These are phyloP conservation scores for Penicillium lagena DNA, from an alignment of 495 filamentous ascomycete species.

Conservation along the genomic window DNA sequence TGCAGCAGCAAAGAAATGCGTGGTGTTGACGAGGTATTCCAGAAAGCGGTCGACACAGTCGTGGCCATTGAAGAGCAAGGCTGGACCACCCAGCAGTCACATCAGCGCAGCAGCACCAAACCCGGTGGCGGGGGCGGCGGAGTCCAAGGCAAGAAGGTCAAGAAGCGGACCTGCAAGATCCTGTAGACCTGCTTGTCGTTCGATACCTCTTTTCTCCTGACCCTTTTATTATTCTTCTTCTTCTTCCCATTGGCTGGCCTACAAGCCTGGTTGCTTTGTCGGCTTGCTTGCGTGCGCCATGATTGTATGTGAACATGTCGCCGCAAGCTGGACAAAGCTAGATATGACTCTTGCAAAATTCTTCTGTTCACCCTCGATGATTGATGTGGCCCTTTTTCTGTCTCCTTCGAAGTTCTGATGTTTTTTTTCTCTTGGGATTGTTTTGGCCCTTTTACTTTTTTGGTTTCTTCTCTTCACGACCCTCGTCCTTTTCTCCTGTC, in stretches of 20 bases:
- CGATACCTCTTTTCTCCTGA: neutral
- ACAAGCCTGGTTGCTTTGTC: slow-evolving; percentile 39
- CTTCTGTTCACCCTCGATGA: neutral
- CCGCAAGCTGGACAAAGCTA: slow-evolving; percentile 24
- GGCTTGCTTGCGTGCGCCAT: slow-evolving; percentile 14
- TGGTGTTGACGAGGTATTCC: slow-evolving; percentile 93
- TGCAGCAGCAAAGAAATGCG: slow-evolving; percentile 97
- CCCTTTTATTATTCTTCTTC: slow-evolving; percentile 11
- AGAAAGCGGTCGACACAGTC: slow-evolving; percentile 78
- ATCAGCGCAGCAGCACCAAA: slow-evolving; percentile 14
- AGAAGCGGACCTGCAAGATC: slow-evolving; percentile 68
- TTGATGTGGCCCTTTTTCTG: slow-evolving; percentile 12
- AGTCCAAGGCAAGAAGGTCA: slow-evolving; percentile 38
- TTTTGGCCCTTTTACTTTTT: slow-evolving; percentile 8
- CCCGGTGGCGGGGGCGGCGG: slow-evolving; percentile 22
- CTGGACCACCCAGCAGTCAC: slow-evolving; percentile 21
- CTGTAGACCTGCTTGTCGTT: slow-evolving; percentile 39
- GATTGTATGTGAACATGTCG: slow-evolving; percentile 18
- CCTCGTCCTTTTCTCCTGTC: slow-evolving; percentile 14
- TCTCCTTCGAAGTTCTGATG: slow-evolving; percentile 17
- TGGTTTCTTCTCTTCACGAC: slow-evolving; percentile 13
- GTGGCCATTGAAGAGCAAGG: slow-evolving; percentile 47
- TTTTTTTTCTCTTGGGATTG: slow-evolving; percentile 12
- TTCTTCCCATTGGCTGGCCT: slow-evolving; percentile 18
- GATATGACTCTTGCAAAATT: slow-evolving; percentile 18